Base-by-base conservation (phyloP, 108 stramenopile species). In the Hondaea fermentalgiana region DNA sequence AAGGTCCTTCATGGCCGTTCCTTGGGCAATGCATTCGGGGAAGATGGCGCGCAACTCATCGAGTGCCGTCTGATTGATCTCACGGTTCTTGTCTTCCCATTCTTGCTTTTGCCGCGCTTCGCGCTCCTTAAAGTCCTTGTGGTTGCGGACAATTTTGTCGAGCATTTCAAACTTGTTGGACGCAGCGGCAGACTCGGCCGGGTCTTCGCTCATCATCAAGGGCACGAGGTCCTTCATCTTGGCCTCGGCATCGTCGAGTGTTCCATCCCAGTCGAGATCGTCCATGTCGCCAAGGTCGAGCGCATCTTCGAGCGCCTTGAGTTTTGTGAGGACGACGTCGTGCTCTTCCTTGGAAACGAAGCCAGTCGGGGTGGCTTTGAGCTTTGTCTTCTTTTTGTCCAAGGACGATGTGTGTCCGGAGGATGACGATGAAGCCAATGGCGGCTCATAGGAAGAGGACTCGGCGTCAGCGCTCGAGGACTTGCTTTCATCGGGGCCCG, bases 81-180 rank as follows among this genome's bases (percentile, higher is more conserved):
- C 25, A 2, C n/a, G 19, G 4, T 83, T 83, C 0, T 83, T 53
- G 3, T 83, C 49, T 35, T 83, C 76, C 76, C 76, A 83, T 3
- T 83, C 49, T 1, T 83, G 49, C 51, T 83, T 83, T 2, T 4
- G 45, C 19, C 49, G n/a, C n/a, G 45, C 49, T 23, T 83, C 76
- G 76, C 76, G 76, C 76, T 83, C 76, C 51, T 83, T 83, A 35
- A 45, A 83, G 76, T 83, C 76, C 49, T 83, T 83, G 76, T 83
- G 76, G 49, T 83, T 83, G 45, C 76, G 76, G 0, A 83, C 51
- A 3, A 83, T 83, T 23, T 83, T 83, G 76, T 83, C 76, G n/a
- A 83, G 45, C 76, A 83, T 53, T 23, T 83, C 76, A 3, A 83
- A 83, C 51, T 83, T 83, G 45, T 83, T 45, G 12, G 45, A 53